phyloP scores from a whole-genome alignment of 1,284 basidiomycete genomes.

The Amylostereum chailletii region DNA sequence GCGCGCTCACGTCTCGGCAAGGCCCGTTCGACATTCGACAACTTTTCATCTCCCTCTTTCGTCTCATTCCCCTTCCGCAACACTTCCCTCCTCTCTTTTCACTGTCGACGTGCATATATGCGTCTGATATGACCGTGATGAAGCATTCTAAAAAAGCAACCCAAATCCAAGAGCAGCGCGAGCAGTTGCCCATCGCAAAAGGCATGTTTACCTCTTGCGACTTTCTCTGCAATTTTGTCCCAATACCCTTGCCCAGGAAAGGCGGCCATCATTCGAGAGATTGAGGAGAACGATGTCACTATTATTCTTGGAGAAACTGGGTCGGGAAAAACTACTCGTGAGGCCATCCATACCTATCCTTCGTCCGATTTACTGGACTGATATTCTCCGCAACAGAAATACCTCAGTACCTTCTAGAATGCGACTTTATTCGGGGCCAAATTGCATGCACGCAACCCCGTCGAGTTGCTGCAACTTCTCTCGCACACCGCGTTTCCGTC shows the following conservation, averaged over 20 bases:
- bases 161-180: conserved; percentile 37
- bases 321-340: conserved; percentile 96
- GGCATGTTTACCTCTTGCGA: conserved; percentile 32
- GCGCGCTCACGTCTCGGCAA: no score
- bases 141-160: neutral
- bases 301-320: conserved; percentile 95
- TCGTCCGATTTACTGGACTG: conserved; percentile 1
- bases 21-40: no score
- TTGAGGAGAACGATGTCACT: conserved; percentile 77
- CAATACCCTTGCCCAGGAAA: conserved; percentile 41
- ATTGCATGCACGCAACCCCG: conserved; percentile 92
- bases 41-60: no score
- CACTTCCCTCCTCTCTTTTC: no score
- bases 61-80: no score
- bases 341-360: conserved; percentile 19
- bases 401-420: conserved; percentile 82
- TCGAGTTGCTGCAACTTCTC: conserved; percentile 87
- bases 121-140: no score
- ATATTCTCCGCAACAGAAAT: conserved; percentile 47
- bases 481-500: conserved; percentile 81
- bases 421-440: conserved; percentile 44
- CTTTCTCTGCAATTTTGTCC: neutral
- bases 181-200: conserved; percentile 70
- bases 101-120: no score
- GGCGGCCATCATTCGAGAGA: conserved; percentile 66